Base-by-base conservation (phyloP, 2,329 filamentous ascomycete species). In the Ophiostoma populinum region DNA sequence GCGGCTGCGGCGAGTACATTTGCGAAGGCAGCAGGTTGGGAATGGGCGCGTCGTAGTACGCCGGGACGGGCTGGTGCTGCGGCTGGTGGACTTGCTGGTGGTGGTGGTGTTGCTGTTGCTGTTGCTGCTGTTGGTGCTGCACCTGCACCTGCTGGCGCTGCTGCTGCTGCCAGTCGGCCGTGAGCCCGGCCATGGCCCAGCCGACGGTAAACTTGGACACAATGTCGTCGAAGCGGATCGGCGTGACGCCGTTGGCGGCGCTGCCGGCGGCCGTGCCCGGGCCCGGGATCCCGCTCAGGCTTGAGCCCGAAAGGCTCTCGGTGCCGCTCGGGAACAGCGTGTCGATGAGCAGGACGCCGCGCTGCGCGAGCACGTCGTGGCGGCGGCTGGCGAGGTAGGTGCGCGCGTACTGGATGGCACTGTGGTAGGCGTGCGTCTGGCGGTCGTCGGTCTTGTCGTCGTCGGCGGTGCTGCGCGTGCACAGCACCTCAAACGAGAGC, bases 401-500 rank as follows among this genome's bases (percentile, higher is more conserved):
- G 4, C 39, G 40, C 5, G 40, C 45, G 9, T 37, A 37, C 19
- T 34, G 24, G 11, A 46, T 37, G 16, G 42, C 41, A 22, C 25
- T 27, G 15, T 27, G 35, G 24, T 39, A 44, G 35, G 29, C 35
- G 7, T 29, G 18, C 24, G 36, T 40, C 24, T 32, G 30, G 4
- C 16, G 27, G 16, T 28, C 24, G 22, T 13, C 4, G 25, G 18
- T 13, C 30, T 31, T 17, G 19, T 16, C 18, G 11, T 22, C 20
- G 17, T n/a, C 17, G 17, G 24, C 34, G 5, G 20, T 27, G 12
- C 12, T 18, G 2, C 32, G 18, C 6, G 37, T 31, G 32, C 40
- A 43, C 4, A 46, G 34, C 2, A 49, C 34, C 20, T 49, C 47
- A 20, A 49, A 42, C 7, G 45, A 43, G 9, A 49, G 42, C 3